Base-by-base conservation (phyloP, 164 flowering plant species). In the Santalum album region DNA sequence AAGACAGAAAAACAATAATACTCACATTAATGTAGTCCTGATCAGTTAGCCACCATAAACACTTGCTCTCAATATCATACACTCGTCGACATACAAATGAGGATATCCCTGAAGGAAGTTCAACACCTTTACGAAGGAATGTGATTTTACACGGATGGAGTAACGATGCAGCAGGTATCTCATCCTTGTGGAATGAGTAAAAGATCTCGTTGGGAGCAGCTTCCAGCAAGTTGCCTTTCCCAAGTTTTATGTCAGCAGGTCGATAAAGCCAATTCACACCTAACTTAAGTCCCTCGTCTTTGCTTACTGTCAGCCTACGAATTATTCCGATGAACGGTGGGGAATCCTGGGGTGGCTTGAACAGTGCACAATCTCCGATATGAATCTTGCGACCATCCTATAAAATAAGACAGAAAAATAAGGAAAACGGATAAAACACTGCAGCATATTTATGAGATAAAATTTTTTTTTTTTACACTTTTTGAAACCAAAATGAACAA, bases 61-160 rank as follows among this genome's bases (percentile, higher is more conserved):
- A 65, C 72, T 81, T 81, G 79, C 75, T 74, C 32, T 60, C 65
- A 48, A 70, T 82, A 73, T 92, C 97, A 75, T 87, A 92, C 36
- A 87, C 92, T 51, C 95, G 77, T 66, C 95, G 67, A 57, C 97
- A 89, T 46, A 92, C 84, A 75, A 92, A 89, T 38, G 96, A 84
- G 68, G 83, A 82, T 60, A 74, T 54, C 75, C 96, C 90, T 53
- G 90, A 46, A 55, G 96, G 94, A 75, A 85, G 91, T 65, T 85
- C 86, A 75, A 73, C 79, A 65, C 91, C 90, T 85, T 77, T 87
- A 54, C 81, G 84, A 67, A 92, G 91, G 69, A 92, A 92, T 68
- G 99, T 79, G 49, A 92, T 97, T 83, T 85, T 92, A 77, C 98
- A 91, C 29, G 90, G 98, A 80, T 92, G 98, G 58, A 92, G 95